A percentile compares a stretch with the other conserved stretches of the same genome.
Evolutionary conservation across 2,329 filamentous ascomycete genomes (phyloP).

Genomic region (Tolypocladium tropicale): DNA sequence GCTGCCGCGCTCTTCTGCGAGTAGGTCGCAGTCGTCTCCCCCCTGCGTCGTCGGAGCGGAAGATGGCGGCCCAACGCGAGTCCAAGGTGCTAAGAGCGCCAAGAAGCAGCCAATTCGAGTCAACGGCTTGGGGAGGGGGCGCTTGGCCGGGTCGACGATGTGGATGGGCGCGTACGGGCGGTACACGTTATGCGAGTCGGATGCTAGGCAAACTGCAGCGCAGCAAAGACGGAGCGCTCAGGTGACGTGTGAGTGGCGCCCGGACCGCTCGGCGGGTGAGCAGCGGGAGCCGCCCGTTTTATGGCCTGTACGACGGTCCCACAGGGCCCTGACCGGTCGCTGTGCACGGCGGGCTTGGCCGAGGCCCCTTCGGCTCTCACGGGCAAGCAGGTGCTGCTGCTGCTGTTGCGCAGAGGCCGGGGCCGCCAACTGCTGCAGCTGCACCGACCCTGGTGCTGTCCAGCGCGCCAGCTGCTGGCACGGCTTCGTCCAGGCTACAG

Average conservation of each 20-base stretch:
- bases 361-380: slow-evolving; percentile 7
- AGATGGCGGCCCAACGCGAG: neutral
- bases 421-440: neutral
- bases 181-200: neutral
- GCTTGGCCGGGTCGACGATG: neutral
- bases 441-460: neutral
- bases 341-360: neutral
- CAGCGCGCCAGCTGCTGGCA: neutral
- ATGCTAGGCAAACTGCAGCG: too few relatives aligned
- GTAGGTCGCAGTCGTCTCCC: neutral
- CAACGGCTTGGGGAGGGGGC: too few relatives aligned
- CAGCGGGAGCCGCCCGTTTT: slow-evolving; percentile 2
- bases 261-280: neutral
- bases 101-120: neutral
- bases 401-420: neutral
- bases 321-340: neutral
- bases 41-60: neutral
- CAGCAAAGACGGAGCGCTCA: too few relatives aligned
- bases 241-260: neutral
- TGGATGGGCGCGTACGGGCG: neutral
- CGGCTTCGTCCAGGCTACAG: neutral
- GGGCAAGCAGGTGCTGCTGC: neutral
- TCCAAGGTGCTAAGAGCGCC: neutral
- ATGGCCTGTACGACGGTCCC: neutral
- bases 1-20: neutral